Evolutionary conservation across 2,329 filamentous ascomycete species (phyloP).

Genomic region (Clonostachys rosea): DNA sequence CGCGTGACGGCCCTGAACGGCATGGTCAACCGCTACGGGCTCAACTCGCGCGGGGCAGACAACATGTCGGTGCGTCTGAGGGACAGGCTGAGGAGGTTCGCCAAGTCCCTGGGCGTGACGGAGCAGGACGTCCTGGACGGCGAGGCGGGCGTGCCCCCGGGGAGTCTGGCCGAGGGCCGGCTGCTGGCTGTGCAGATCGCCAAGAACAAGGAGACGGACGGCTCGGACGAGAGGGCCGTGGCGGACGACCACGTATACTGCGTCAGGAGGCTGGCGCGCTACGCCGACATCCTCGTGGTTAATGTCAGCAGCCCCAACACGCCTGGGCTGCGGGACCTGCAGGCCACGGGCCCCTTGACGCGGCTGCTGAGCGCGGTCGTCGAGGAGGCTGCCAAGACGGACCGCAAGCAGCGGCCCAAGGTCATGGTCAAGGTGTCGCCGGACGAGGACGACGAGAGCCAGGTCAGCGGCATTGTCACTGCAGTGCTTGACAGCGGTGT

Average conservation of each 20-base stretch:
- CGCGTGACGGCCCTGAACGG: slow-evolving; percentile 78
- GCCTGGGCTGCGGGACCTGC: slow-evolving; percentile 80
- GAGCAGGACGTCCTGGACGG: slow-evolving; percentile 75
- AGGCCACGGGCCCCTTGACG: slow-evolving; percentile 79
- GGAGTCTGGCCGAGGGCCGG: slow-evolving; percentile 71
- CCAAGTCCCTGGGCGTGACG: slow-evolving; percentile 63
- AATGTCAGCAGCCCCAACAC: slow-evolving; percentile 98
- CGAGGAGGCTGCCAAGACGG: slow-evolving; percentile 63
- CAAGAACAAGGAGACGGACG: slow-evolving; percentile 93
- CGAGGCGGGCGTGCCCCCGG: slow-evolving; percentile 69
- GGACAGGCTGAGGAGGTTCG: slow-evolving; percentile 73
- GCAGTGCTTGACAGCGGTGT: slow-evolving; percentile 81
- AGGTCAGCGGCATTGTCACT: slow-evolving; percentile 84
- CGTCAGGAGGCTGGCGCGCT: slow-evolving; percentile 75
- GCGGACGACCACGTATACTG: slow-evolving; percentile 83
- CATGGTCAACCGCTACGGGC: slow-evolving; percentile 91
- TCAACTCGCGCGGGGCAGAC: slow-evolving; percentile 89
- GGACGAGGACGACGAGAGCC: slow-evolving; percentile 81
- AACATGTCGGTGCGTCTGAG: slow-evolving; percentile 76
- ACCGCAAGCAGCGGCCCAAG: slow-evolving; percentile 59
- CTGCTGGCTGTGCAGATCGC: slow-evolving; percentile 88
- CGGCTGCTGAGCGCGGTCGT: slow-evolving; percentile 80
- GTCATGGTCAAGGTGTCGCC: slow-evolving; percentile 99
- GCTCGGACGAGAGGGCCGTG: slow-evolving; percentile 78
- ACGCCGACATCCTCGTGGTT: slow-evolving; percentile 94